A percentile compares a stretch with the other conserved stretches of the same genome.
phyloP scores from a whole-genome alignment of 169 alveolate genomes.

The Miamiensis avidus region DNA sequence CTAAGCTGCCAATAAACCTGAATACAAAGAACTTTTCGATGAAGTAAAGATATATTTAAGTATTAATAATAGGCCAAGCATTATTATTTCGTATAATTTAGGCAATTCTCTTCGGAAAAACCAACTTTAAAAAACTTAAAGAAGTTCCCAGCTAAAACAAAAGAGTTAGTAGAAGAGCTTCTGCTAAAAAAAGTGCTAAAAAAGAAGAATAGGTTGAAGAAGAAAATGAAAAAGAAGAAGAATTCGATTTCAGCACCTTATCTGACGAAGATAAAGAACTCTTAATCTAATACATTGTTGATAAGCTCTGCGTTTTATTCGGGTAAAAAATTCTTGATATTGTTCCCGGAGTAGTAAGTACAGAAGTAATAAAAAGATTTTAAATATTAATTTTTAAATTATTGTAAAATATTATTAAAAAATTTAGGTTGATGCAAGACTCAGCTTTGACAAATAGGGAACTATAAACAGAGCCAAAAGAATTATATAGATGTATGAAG shows the following conservation, averaged over 20 bases:
- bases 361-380: conserved; percentile 68
- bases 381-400: too few species aligned
- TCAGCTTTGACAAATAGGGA: conserved; percentile 73
- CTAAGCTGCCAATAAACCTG: conserved; percentile 63
- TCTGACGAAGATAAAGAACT: conserved; percentile 23
- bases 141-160: conserved; percentile 2
- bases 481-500: conserved; percentile 67
- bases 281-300: conserved; percentile 39
- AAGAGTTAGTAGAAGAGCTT: conserved; percentile 1
- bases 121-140: conserved; percentile 17
- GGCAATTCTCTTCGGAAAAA: conserved; percentile 45
- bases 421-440: conserved; percentile 66
- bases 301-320: conserved; percentile 72
- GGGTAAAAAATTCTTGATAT: conserved; percentile 79
- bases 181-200: conserved; percentile 34
- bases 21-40: conserved; percentile 41
- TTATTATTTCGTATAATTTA: too few species aligned
- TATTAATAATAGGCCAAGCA: neutral
- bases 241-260: conserved; percentile 20
- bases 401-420: too few species aligned
- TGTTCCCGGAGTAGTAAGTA: conserved; percentile 84
- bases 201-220: conserved; percentile 24
- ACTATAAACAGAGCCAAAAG: conserved; percentile 60
- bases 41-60: neutral
- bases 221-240: conserved; percentile 25